These are phyloP conservation scores for Mrakia blollopis DNA, from an alignment of 768 basidiomycete genomes.

Conservation along the genomic window DNA sequence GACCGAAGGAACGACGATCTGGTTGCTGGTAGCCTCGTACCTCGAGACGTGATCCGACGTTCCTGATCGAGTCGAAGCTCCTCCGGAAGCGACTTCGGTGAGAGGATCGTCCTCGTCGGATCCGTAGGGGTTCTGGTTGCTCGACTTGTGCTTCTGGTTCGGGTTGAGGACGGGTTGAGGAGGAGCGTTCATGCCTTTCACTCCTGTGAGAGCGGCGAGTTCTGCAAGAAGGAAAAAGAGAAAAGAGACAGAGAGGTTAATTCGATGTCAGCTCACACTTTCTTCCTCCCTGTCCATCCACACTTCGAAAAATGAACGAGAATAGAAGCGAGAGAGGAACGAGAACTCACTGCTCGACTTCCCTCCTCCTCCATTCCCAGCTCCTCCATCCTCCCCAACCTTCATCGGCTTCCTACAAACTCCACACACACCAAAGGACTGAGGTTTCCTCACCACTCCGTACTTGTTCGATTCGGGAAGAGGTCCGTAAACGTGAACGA, in stretches of 20 bases:
- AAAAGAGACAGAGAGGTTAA: background rate
- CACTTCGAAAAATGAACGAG: background rate
- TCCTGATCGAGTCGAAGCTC: conserved; percentile 48
- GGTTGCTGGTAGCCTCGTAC: conserved; percentile 40
- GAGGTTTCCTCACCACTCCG: conserved; percentile 57
- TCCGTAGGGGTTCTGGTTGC: conserved; percentile 20
- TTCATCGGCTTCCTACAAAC: conserved; percentile 97
- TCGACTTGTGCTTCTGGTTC: conserved; percentile 33
- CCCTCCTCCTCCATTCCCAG: conserved; percentile 55
- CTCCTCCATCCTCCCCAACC: conserved; percentile 59
- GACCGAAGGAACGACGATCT: conserved; percentile 86
- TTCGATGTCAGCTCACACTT: background rate
- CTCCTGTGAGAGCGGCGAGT: conserved; percentile 86
- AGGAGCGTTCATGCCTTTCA: conserved; percentile 53
- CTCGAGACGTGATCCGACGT: conserved; percentile 48
- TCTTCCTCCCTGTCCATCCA: background rate
- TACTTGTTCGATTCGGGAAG: conserved; percentile 50
- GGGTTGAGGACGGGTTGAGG: conserved; percentile 53
- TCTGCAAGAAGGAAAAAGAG: conserved; percentile 51
- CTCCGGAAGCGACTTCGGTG: conserved; percentile 53
- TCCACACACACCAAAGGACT: conserved; percentile 79
- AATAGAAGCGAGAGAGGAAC: too few species aligned
- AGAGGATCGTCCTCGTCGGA: conserved; percentile 33
- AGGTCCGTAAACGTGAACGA: conserved; percentile 92
- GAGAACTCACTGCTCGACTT: conserved; percentile 67